Percentiles rank a stretch among this genome's conserved stretches.
Conservation (phyloP, 208 protist genomes). For the Trypanosoma grayi region DNA sequence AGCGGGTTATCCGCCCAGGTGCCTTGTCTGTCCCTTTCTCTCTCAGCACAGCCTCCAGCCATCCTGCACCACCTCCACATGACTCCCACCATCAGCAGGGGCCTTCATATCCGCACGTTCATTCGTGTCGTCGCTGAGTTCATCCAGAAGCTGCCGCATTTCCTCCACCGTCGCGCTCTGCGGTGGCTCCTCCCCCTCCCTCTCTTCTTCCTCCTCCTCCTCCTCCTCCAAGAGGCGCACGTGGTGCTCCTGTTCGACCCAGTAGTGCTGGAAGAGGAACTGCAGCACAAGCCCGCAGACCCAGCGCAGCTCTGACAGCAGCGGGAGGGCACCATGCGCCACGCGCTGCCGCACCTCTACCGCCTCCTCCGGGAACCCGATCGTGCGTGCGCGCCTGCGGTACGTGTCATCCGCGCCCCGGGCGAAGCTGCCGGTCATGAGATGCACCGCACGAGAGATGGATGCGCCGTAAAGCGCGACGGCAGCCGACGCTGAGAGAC, state of each 20-base stretch:
- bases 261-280: conserved; percentile 77
- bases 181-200: not conserved
- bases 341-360: conserved; percentile 87
- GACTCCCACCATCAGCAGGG: conserved; percentile 6
- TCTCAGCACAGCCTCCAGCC: conserved; percentile 1
- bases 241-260: conserved; percentile 67
- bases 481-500: conserved; percentile 11
- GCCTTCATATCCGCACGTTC: conserved; percentile 2
- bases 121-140: conserved; percentile 23
- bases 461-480: conserved; percentile 58
- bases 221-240: conserved; percentile 44
- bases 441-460: conserved; percentile 75
- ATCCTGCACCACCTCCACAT: conserved; percentile 3
- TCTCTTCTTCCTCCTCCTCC: conserved; percentile 1
- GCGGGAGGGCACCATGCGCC: conserved; percentile 67
- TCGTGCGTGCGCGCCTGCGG: conserved; percentile 61
- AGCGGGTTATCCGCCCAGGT: no score
- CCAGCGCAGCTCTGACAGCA: conserved; percentile 79
- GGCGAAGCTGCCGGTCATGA: conserved; percentile 84
- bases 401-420: conserved; percentile 65
- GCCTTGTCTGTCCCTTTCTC: not conserved
- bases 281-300: conserved; percentile 68
- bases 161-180: conserved; percentile 38
- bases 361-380: conserved; percentile 81
- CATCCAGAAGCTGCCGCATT: conserved; percentile 55